Percentiles rank a stretch among this genome's conserved stretches.
Evolutionary conservation across 2,329 filamentous ascomycete genomes (phyloP).

Genomic region (Nannizziopsis arthrosporioides): DNA sequence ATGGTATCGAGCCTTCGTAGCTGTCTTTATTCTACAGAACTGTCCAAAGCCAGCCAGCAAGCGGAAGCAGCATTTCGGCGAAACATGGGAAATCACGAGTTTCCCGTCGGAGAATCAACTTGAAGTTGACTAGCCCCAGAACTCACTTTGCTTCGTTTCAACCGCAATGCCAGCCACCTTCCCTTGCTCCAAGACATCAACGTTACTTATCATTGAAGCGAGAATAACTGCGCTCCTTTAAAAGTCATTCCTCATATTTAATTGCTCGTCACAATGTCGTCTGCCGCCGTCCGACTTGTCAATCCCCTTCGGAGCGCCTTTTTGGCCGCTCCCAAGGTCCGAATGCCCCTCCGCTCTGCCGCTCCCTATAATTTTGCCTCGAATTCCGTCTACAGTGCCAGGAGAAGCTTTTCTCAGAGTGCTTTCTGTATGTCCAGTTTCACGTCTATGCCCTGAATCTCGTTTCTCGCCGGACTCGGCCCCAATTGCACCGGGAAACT

Average conservation of each 20-base stretch:
- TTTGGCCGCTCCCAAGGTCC: constrained; percentile 10
- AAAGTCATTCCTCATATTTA: not conserved
- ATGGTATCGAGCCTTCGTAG: too few relatives aligned
- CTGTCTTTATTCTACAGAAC: too few relatives aligned
- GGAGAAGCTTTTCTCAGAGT: constrained; percentile 33
- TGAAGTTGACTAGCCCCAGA: not conserved
- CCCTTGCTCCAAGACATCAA: not conserved
- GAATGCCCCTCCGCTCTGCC: constrained; percentile 11
- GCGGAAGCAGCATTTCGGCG: not conserved
- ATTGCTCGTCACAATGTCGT: constrained; percentile 23
- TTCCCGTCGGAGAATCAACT: constrained; percentile 8
- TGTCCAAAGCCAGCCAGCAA: too few relatives aligned
- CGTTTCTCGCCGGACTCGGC: not conserved
- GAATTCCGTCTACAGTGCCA: constrained; percentile 9
- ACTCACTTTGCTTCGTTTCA: not conserved
- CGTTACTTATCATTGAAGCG: not conserved
- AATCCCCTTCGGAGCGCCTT: constrained; percentile 14
- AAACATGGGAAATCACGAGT: not conserved
- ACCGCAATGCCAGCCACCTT: not conserved
- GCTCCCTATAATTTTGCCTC: constrained; percentile 7
- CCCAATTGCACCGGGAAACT: not conserved
- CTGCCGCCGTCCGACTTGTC: constrained; percentile 22
- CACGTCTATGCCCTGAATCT: not conserved
- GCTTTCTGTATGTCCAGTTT: constrained; percentile 26
- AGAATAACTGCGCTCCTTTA: not conserved